phyloP scores from a whole-genome alignment of 345 rosid genomes.

The Schrenkiella parvula region DNA sequence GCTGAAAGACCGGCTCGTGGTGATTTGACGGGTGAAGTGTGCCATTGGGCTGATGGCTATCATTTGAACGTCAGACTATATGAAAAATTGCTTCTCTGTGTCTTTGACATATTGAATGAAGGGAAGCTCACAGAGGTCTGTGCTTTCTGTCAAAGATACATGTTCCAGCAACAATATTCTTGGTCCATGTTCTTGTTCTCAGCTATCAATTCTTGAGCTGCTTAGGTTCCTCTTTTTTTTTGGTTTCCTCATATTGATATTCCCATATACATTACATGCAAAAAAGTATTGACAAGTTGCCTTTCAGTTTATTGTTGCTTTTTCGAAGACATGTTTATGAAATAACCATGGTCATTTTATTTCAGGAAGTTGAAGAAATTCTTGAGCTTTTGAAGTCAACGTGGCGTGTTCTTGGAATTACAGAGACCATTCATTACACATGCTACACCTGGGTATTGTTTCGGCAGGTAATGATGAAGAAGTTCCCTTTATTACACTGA shows the following conservation, averaged over 20 bases:
- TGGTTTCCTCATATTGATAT: background rate
- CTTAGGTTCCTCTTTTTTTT: background rate
- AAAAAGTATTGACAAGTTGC: background rate
- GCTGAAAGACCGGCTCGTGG: constrained; percentile 96
- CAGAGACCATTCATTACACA: constrained; percentile 86
- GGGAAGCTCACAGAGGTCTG: constrained; percentile 91
- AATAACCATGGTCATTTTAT: background rate
- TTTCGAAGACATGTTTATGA: background rate
- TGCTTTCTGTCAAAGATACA: constrained; percentile 9
- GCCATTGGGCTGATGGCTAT: constrained; percentile 98
- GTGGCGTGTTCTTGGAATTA: constrained; percentile 87
- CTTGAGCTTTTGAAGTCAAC: constrained; percentile 92
- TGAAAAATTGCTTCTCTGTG: constrained; percentile 81
- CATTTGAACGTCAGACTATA: constrained; percentile 82
- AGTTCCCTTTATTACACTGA: background rate
- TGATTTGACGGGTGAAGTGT: constrained; percentile 94
- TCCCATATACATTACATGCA: background rate
- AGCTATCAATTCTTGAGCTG: background rate
- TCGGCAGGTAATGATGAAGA: constrained; percentile 64
- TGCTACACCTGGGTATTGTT: constrained; percentile 86
- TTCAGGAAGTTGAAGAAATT: constrained; percentile 93
- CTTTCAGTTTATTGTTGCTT: background rate
- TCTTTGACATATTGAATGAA: constrained; percentile 86
- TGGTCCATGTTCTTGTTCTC: background rate
- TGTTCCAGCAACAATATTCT: background rate